Percentiles rank a stretch among this genome's conserved stretches.
phyloP scores from a whole-genome alignment of 169 alveolate species.

The Pseudocohnilembus persalinus region DNA sequence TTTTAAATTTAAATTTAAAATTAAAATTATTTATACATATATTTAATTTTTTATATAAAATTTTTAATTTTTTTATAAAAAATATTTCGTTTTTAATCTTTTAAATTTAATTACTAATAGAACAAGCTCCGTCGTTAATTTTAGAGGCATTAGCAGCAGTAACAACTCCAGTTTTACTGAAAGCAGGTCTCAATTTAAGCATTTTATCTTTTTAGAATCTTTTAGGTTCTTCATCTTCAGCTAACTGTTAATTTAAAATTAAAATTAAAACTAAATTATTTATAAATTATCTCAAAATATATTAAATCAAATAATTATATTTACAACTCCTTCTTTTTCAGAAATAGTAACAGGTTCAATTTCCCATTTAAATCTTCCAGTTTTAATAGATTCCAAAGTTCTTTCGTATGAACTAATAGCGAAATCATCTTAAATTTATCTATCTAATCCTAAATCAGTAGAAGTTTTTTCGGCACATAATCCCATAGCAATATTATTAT shows the following conservation, averaged over 20 bases:
- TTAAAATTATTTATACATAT: not conserved
- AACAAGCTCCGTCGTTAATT: conserved; percentile 93
- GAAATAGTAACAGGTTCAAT: conserved; percentile 65
- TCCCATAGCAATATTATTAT: conserved; percentile 86
- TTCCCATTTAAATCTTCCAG: conserved; percentile 70
- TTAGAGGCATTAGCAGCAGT: conserved; percentile 93
- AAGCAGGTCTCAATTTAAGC: conserved; percentile 79
- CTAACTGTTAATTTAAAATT: not conserved
- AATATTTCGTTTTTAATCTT: not conserved
- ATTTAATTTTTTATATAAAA: not conserved
- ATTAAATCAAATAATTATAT: too few relatives aligned
- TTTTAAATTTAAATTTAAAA: not conserved
- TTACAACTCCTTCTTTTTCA: conserved; percentile 53
- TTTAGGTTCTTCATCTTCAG: conserved; percentile 77
- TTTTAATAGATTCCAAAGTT: conserved; percentile 76
- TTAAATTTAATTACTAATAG: conserved; percentile 44
- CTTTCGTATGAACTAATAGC: conserved; percentile 83
- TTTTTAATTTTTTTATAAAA: not conserved
- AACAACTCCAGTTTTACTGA: conserved; percentile 86
- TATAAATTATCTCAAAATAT: conserved; percentile 45
- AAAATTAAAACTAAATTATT: not conserved
- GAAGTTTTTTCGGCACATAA: conserved; percentile 84
- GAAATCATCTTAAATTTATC: conserved; percentile 87
- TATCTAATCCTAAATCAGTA: conserved; percentile 70
- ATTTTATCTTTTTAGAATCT: conserved; percentile 78